Evolutionary conservation across 2,329 filamentous ascomycete species (phyloP).

Genomic region (Alternaria rosae): DNA sequence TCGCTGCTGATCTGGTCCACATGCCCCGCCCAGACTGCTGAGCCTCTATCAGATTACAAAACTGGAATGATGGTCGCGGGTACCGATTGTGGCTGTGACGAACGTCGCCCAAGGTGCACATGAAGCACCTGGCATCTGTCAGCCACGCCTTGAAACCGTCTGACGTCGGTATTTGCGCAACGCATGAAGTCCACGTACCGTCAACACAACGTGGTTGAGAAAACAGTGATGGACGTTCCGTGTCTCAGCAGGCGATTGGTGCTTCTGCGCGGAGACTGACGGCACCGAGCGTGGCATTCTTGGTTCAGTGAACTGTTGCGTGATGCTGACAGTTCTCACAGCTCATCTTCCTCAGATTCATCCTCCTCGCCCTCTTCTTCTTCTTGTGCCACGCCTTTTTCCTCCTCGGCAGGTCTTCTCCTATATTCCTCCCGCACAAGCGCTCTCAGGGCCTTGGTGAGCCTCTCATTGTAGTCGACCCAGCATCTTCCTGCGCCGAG

Average conservation of each 20-base stretch:
- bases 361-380: conserved; percentile 11
- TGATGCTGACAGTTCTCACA: conserved; percentile 9
- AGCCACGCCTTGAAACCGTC: conserved; percentile 2
- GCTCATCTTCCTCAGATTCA: conserved; percentile 10
- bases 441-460: conserved; percentile 70
- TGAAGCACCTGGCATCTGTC: conserved; percentile 14
- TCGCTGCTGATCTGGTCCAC: background rate
- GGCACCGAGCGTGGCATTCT: background rate
- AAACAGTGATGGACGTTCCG: background rate
- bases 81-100: background rate
- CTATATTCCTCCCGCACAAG: conserved; percentile 69
- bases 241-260: background rate
- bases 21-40: background rate
- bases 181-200: conserved; percentile 2
- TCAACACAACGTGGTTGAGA: background rate
- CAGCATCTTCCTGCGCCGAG: conserved; percentile 73
- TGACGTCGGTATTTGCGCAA: background rate
- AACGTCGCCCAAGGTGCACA: background rate
- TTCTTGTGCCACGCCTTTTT: background rate
- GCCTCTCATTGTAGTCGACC: conserved; percentile 73
- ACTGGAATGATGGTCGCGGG: background rate
- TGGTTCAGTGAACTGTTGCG: background rate
- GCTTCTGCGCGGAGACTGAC: background rate
- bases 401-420: conserved; percentile 55
- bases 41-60: background rate